These are phyloP conservation scores for Nannizzia gypsea DNA, from an alignment of 2,329 filamentous ascomycete species.

Conservation along the genomic window DNA sequence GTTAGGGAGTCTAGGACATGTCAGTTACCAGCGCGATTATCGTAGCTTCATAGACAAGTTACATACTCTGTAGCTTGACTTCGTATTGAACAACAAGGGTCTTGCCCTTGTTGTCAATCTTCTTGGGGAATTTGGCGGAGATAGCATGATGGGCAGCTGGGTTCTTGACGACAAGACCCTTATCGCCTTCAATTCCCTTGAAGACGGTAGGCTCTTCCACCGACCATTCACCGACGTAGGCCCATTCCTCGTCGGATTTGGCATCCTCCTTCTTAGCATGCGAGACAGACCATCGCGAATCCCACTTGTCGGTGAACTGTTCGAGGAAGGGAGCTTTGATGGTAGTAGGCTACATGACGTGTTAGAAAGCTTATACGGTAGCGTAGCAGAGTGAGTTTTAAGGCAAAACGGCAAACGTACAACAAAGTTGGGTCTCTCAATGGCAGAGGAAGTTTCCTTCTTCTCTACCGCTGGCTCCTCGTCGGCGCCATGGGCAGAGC, in stretches of 20 bases:
- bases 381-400: conserved; percentile 3
- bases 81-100: conserved; percentile 97
- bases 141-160: conserved; percentile 96
- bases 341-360: conserved; percentile 55
- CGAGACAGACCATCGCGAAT: conserved; percentile 83
- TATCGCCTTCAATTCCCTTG: conserved; percentile 89
- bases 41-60: background rate
- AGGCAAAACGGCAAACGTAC: conserved; percentile 45
- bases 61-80: conserved; percentile 94
- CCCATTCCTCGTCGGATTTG: conserved; percentile 78
- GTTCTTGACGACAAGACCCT: conserved; percentile 97
- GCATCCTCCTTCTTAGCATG: conserved; percentile 93
- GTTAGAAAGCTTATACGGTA: background rate
- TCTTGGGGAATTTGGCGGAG: conserved; percentile 94
- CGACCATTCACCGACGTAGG: conserved; percentile 90
- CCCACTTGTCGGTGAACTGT: conserved; percentile 97
- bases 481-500: conserved; percentile 55
- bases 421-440: conserved; percentile 71
- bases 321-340: conserved; percentile 93
- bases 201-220: conserved; percentile 86
- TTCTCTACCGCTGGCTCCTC: conserved; percentile 50
- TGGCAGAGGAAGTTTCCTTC: conserved; percentile 39
- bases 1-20: conserved; percentile 67
- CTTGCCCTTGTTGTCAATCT: conserved; percentile 95
- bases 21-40: conserved; percentile 13